These are phyloP conservation scores for Backusella circina DNA, from an alignment of 192 early-diverging fungal genomes.

Conservation along the genomic window DNA sequence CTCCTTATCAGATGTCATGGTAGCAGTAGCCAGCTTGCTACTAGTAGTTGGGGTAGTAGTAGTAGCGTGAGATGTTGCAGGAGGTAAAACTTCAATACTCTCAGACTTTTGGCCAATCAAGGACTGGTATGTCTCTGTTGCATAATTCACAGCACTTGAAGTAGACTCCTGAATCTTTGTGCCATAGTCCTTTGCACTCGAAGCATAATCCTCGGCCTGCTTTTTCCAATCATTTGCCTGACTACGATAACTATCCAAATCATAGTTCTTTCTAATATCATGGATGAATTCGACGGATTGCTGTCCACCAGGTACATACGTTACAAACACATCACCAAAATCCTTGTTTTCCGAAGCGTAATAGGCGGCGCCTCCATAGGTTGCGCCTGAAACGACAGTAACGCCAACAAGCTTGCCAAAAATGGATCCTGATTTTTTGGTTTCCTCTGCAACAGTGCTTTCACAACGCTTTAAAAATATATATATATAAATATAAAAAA, in stretches of 20 bases:
- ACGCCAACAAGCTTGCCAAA: slow-evolving; percentile 2
- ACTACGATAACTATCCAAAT: slow-evolving; percentile 22
- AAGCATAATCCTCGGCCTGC: slow-evolving; percentile 22
- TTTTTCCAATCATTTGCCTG: slow-evolving; percentile 31
- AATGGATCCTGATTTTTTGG: slow-evolving; percentile 15
- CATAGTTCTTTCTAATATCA: slow-evolving; percentile 45
- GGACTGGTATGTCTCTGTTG: slow-evolving; percentile 27
- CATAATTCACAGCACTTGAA: slow-evolving; percentile 31
- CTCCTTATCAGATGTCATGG: slow-evolving; percentile 4
- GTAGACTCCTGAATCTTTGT: slow-evolving; percentile 14
- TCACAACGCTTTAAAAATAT: slow-evolving; percentile 19
- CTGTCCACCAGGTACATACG: slow-evolving; percentile 54
- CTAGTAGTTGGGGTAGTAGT: background rate
- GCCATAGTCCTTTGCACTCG: slow-evolving; percentile 13
- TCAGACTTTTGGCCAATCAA: slow-evolving; percentile 25
- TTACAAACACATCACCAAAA: slow-evolving; percentile 57
- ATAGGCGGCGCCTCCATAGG: slow-evolving; percentile 49
- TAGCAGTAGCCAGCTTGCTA: background rate
- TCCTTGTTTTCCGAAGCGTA: slow-evolving; percentile 47
- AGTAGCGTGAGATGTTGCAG: background rate
- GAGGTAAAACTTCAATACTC: background rate
- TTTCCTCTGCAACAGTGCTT: slow-evolving; percentile 3
- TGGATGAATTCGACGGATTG: slow-evolving; percentile 48
- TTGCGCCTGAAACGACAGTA: slow-evolving; percentile 28
- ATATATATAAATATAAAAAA: background rate